Percentiles rank a stretch among this genome's conserved stretches.
Evolutionary conservation across 1,139 yeast species (phyloP).

Genomic region (Candida sanyaensis): DNA sequence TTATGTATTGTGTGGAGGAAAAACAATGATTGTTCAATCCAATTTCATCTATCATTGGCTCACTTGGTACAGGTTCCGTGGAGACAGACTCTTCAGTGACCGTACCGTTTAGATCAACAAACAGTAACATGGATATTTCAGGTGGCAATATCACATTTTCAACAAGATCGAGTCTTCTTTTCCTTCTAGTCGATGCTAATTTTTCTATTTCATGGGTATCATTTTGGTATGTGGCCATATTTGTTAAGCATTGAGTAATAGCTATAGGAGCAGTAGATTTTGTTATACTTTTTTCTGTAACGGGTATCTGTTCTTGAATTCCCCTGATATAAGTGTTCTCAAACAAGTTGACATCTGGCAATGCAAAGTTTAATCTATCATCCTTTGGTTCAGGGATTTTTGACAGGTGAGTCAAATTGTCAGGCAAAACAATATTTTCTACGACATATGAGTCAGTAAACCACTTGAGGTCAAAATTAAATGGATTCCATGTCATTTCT

Average conservation of each 20-base stretch:
- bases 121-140: slow-evolving; percentile 11
- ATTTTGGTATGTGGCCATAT: slow-evolving; percentile 12
- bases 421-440: slow-evolving; percentile 2
- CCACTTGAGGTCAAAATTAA: slow-evolving; percentile 3
- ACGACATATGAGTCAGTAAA: slow-evolving; percentile 2
- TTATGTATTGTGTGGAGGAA: slow-evolving; percentile 7
- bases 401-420: not conserved
- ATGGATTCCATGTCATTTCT: slow-evolving; percentile 13
- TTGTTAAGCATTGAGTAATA: slow-evolving; percentile 2
- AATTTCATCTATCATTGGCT: not conserved
- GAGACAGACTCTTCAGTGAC: not conserved
- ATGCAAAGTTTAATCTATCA: not conserved
- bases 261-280: not conserved
- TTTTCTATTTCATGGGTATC: slow-evolving; percentile 12
- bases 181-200: slow-evolving; percentile 5
- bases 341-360: not conserved
- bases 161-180: slow-evolving; percentile 1
- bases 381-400: not conserved
- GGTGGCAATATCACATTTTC: slow-evolving; percentile 8
- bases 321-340: not conserved
- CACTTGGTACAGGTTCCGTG: not conserved
- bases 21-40: not conserved
- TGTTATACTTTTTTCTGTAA: not conserved
- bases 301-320: not conserved
- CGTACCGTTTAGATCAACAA: slow-evolving; percentile 5